Conservation (phyloP, 2,329 filamentous ascomycete species). For the Cladophialophora yegresii region DNA sequence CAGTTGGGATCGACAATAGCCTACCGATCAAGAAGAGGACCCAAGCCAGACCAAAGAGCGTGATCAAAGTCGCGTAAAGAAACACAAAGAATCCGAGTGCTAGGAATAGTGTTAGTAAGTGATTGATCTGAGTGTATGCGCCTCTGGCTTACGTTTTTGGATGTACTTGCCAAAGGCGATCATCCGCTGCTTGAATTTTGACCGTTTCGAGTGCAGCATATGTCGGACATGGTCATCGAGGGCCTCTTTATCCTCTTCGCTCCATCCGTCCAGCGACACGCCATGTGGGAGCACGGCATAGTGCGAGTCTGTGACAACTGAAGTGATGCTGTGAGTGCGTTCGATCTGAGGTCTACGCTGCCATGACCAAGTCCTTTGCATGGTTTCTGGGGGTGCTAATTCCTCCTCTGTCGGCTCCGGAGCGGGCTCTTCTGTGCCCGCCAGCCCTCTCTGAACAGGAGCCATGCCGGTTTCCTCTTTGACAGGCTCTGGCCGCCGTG, state of each 20-base stretch:
- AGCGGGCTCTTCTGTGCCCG: conserved; percentile 38
- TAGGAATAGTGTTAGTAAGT: conserved; percentile 37
- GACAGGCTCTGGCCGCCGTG: conserved; percentile 14
- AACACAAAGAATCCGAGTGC: conserved; percentile 81
- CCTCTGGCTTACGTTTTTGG: conserved; percentile 59
- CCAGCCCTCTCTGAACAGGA: conserved; percentile 43
- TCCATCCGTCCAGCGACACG: conserved; percentile 72
- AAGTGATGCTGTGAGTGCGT: conserved; percentile 63
- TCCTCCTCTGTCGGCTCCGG: conserved; percentile 25
- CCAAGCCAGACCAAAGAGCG: conserved; percentile 82
- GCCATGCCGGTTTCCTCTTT: conserved; percentile 48
- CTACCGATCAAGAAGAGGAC: conserved; percentile 82
- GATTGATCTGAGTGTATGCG: neutral
- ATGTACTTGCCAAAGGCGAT: conserved; percentile 81
- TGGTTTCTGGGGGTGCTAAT: conserved; percentile 8
- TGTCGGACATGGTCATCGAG: conserved; percentile 85
- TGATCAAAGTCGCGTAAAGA: conserved; percentile 78
- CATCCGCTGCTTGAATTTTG: conserved; percentile 76
- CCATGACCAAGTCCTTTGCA: conserved; percentile 33
- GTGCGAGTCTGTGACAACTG: conserved; percentile 66
- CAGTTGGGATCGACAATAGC: conserved; percentile 17
- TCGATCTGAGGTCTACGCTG: conserved; percentile 32
- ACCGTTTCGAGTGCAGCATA: conserved; percentile 79
- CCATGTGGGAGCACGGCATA: conserved; percentile 81
- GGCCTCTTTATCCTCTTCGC: conserved; percentile 69